Percentiles rank a stretch among this genome's conserved stretches.
Evolutionary conservation across 306 rosid species (phyloP).

Genomic region (Senna siamea): DNA sequence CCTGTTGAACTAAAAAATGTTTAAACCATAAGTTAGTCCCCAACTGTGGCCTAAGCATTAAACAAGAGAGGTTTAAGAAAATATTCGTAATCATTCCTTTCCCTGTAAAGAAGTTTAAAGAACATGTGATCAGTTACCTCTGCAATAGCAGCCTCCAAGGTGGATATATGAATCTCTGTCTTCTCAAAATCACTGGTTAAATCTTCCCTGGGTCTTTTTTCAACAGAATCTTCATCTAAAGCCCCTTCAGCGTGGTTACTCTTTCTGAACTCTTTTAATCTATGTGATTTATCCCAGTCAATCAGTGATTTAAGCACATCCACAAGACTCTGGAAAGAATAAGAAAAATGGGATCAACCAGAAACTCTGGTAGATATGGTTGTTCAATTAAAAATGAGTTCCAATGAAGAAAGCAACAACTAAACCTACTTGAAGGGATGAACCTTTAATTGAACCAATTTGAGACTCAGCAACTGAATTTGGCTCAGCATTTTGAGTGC

Average conservation of each 20-base stretch:
- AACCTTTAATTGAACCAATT: conserved; percentile 76
- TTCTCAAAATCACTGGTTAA: conserved; percentile 74
- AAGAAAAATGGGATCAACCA: conserved; percentile 45
- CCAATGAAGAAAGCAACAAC: conserved; percentile 17
- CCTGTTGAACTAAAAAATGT: conserved; percentile 82
- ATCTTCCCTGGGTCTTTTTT: conserved; percentile 68
- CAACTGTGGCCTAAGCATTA: conserved; percentile 32
- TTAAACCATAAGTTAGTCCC: conserved; percentile 55
- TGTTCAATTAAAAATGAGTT: conserved; percentile 34
- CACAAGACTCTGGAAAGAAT: conserved; percentile 77
- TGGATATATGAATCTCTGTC: conserved; percentile 92
- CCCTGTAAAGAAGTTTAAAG: conserved; percentile 32
- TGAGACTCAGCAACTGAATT: conserved; percentile 74
- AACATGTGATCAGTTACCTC: conserved; percentile 55
- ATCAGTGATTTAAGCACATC: conserved; percentile 91
- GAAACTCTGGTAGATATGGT: conserved; percentile 28
- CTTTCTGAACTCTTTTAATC: conserved; percentile 53
- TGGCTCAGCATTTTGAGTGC: conserved; percentile 76
- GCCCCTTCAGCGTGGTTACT: conserved; percentile 56
- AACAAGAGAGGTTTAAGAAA: conserved; percentile 24
- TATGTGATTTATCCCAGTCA: conserved; percentile 83
- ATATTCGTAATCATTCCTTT: neutral
- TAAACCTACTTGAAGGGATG: conserved; percentile 90
- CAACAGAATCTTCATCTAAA: conserved; percentile 63
- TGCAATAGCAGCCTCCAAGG: conserved; percentile 84